Evolutionary conservation across 805 yeast genomes (phyloP).

Genomic region (Candida ortonii): DNA sequence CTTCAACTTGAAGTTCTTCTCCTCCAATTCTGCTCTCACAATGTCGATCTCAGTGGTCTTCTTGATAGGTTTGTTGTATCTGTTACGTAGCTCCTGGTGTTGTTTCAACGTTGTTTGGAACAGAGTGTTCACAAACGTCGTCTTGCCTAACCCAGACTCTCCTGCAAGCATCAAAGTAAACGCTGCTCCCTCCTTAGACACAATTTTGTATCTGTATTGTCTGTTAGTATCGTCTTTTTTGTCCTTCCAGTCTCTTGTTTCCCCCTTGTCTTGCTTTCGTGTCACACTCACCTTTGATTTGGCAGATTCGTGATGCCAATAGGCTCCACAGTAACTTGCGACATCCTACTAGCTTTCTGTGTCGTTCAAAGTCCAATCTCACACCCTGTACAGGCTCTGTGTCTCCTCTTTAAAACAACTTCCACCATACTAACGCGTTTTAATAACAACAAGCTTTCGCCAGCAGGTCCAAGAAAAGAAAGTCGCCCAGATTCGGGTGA

Average conservation of each 20-base stretch:
- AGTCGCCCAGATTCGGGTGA: too few relatives aligned
- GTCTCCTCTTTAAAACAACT: too few relatives aligned
- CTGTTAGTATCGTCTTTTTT: constrained; percentile 7
- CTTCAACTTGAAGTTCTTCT: constrained; percentile 73
- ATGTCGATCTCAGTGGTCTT: constrained; percentile 78
- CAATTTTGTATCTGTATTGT: constrained; percentile 58
- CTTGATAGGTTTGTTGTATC: constrained; percentile 58
- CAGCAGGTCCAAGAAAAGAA: too few relatives aligned
- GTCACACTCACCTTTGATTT: constrained; percentile 59
- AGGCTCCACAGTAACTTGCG: constrained; percentile 41
- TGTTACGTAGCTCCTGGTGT: constrained; percentile 50
- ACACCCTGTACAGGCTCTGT: too few relatives aligned
- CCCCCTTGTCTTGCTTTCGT: too few relatives aligned
- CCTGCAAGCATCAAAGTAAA: constrained; percentile 86
- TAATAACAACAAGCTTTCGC: too few relatives aligned
- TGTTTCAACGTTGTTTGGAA: constrained; percentile 72
- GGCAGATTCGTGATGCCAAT: constrained; percentile 73
- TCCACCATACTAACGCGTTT: constrained; percentile 9
- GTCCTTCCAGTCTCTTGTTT: neutral
- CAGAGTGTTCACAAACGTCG: constrained; percentile 84
- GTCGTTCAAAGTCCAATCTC: neutral
- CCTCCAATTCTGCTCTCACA: constrained; percentile 76
- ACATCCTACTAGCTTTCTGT: constrained; percentile 15
- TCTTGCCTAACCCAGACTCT: constrained; percentile 87
- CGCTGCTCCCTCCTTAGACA: constrained; percentile 70